Evolutionary conservation across 768 basidiomycete species (phyloP).

Genomic region (Dacryopinax primogenitus): DNA sequence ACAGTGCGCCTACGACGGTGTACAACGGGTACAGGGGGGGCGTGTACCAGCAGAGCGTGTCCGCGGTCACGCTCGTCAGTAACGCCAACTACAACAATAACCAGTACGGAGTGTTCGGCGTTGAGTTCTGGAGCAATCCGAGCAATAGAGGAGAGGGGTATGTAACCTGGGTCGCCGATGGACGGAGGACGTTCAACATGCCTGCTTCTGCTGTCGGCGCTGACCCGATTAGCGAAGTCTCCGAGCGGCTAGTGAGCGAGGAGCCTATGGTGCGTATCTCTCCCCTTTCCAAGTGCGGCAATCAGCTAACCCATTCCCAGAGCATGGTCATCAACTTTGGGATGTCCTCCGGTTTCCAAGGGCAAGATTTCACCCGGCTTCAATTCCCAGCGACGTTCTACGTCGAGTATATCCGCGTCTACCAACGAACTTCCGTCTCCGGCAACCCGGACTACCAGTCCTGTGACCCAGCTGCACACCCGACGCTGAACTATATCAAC

Average conservation of each 20-base stretch:
- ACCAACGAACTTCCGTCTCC: constrained; percentile 42
- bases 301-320: constrained; percentile 9
- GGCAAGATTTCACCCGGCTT: constrained; percentile 55
- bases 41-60: constrained; percentile 43
- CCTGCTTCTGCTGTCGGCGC: constrained; percentile 23
- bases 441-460: constrained; percentile 24
- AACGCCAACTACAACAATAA: constrained; percentile 21
- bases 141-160: constrained; percentile 22
- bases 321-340: constrained; percentile 40
- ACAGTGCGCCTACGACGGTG: constrained; percentile 24
- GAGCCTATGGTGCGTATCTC: constrained; percentile 30
- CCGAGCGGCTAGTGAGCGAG: constrained; percentile 27
- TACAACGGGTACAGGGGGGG: constrained; percentile 29
- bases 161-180: constrained; percentile 25
- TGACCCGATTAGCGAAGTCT: constrained; percentile 23
- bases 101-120: constrained; percentile 29
- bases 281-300: constrained; percentile 18
- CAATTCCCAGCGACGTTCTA: constrained; percentile 68
- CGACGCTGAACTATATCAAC: constrained; percentile 27
- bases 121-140: constrained; percentile 30
- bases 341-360: constrained; percentile 64
- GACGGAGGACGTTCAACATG: constrained; percentile 23
- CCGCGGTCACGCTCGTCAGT: constrained; percentile 38
- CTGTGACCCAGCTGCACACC: constrained; percentile 27
- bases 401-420: constrained; percentile 81